Percentiles rank a stretch among this genome's conserved stretches.
Conservation (phyloP, 176 grass and related monocot genomes). For the Carex myosuroides region DNA sequence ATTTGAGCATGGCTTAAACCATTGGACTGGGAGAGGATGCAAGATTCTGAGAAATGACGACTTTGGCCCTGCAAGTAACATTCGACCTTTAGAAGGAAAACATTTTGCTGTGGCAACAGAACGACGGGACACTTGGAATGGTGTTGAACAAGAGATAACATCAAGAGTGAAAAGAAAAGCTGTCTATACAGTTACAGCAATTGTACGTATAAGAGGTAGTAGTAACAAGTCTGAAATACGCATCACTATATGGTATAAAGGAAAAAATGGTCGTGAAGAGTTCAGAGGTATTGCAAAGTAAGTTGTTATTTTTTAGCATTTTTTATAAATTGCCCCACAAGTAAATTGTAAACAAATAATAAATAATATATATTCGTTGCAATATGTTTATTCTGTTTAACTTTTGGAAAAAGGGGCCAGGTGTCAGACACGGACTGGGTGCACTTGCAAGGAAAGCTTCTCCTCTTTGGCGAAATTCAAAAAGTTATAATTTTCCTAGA, state of each 20-base stretch:
- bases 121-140: slow-evolving; percentile 76
- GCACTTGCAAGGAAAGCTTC: slow-evolving; percentile 75
- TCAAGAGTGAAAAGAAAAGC: slow-evolving; percentile 56
- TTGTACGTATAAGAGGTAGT: slow-evolving; percentile 62
- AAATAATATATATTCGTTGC: not conserved
- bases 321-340: not conserved
- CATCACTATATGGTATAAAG: slow-evolving; percentile 79
- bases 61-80: slow-evolving; percentile 39
- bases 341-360: not conserved
- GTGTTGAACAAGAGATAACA: slow-evolving; percentile 91
- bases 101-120: slow-evolving; percentile 73
- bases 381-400: slow-evolving; percentile 6
- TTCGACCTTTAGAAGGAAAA: slow-evolving; percentile 55
- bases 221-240: slow-evolving; percentile 53
- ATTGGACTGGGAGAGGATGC: slow-evolving; percentile 99
- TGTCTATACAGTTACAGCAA: slow-evolving; percentile 58
- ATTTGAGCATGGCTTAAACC: slow-evolving; percentile 64
- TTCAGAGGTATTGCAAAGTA: slow-evolving; percentile 87
- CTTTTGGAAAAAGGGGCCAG: slow-evolving; percentile 38
- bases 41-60: slow-evolving; percentile 65
- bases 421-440: slow-evolving; percentile 84
- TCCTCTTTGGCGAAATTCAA: slow-evolving; percentile 64
- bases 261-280: slow-evolving; percentile 65
- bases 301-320: slow-evolving; percentile 18
- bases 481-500: slow-evolving; percentile 80